Evolutionary conservation across 768 basidiomycete genomes (phyloP), one percentile per base, ranked within the genome.

Genomic region (Phylloporus sp.): DNA sequence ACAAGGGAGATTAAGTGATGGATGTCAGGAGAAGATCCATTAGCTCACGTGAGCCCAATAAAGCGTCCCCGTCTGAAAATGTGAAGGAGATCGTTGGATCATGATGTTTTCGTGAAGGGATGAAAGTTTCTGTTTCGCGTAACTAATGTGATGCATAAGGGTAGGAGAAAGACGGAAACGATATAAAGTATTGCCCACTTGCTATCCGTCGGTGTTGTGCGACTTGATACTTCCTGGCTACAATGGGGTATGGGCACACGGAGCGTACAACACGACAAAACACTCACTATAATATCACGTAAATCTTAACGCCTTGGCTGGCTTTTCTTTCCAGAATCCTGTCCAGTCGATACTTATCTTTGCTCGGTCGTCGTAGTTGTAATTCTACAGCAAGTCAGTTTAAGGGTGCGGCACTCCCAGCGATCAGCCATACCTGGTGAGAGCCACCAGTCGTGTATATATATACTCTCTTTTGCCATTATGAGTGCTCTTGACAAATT

Each of bases 401-500:
- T 43, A 39, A 21, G 22, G 26, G 28, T 13, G 26, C 18, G 6
- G 39, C 18, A n/a, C 28, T 33, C 28, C 1, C 10, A 43, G 21
- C 24, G n/a, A 31, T 7, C 10, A 26, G 24, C 58, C 59, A 43
- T 60, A 89, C 89, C 85, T 4, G 90, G 91, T 21, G 90, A 90
- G 20, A 93, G 71, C 96, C 95, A 98, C 95, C 95, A 97, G 67
- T 95, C 95, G 61, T 98, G 96, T 29, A 97, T 96, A 62, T 92
- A 94, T 45, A 96, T 92, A 36, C 70, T 76, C 58, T 91, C 85
- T 62, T 84, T 85, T 1, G 95, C 95, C 56, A 96, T 76, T 21
- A 89, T 73, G 38, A 99, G 84, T 0, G 95, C 95, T 32, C 90
- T 79, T 20, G 90, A 90, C 20, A 99, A 70, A 60, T 94, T 95